These are phyloP conservation scores for Debaryomyces sp. DNA, from an alignment of 1,139 yeast species.

Conservation along the genomic window DNA sequence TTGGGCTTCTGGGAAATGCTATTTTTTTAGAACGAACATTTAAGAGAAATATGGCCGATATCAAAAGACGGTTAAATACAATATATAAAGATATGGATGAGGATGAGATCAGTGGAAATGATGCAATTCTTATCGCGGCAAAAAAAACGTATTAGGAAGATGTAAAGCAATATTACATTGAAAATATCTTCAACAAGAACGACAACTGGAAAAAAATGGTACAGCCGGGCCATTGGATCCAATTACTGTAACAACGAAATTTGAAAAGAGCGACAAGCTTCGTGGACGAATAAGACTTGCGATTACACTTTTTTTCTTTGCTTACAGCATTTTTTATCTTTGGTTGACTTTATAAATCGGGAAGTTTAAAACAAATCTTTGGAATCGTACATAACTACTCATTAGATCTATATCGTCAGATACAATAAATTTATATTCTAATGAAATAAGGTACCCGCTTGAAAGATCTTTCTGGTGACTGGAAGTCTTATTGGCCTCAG, in stretches of 20 bases:
- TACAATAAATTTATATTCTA: no score
- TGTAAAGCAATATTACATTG: neutral
- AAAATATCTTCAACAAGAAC: neutral
- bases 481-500: neutral
- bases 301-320: no score
- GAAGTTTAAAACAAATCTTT: no score
- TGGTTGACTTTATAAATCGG: no score
- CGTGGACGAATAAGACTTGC: no score
- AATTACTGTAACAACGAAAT: no score
- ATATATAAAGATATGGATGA: neutral
- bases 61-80: neutral
- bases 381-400: no score
- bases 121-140: neutral
- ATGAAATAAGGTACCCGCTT: neutral
- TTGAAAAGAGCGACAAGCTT: no score
- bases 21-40: no score
- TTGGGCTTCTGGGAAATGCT: neutral
- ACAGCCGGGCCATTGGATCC: no score
- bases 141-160: neutral
- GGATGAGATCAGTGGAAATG: neutral
- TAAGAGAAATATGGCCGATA: neutral
- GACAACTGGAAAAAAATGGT: neutral
- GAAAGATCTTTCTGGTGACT: neutral
- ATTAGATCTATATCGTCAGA: no score
- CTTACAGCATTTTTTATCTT: no score